phyloP scores from a whole-genome alignment of 2,329 filamentous ascomycete species.

The Colletotrichum sidae region DNA sequence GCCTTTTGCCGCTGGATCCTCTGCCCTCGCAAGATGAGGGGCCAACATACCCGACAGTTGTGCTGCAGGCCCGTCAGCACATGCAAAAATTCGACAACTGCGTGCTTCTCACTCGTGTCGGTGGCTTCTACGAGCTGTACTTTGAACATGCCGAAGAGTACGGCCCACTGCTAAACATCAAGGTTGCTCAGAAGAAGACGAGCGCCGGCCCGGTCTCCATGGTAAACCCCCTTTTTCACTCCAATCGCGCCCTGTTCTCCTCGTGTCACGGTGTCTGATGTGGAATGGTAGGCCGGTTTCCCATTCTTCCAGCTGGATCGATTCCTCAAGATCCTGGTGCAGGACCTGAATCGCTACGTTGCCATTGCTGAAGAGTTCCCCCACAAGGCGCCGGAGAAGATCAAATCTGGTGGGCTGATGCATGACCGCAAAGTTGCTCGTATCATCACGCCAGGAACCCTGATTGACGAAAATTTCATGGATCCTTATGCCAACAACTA shows the following conservation, averaged over 20 bases:
- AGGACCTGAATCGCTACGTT: constrained; percentile 90
- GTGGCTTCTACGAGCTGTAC: constrained; percentile 97
- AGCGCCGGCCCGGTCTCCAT: constrained; percentile 84
- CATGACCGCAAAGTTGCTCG: constrained; percentile 88
- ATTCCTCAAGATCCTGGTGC: constrained; percentile 91
- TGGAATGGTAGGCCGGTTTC: constrained; percentile 78
- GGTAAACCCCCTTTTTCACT: constrained; percentile 61
- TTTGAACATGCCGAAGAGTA: constrained; percentile 94
- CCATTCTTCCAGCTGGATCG: constrained; percentile 93
- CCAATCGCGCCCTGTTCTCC: constrained; percentile 33
- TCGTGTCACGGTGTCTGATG: constrained; percentile 39
- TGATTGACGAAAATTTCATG: constrained; percentile 98
- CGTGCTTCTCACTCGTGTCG: constrained; percentile 90
- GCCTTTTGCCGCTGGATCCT: constrained; percentile 54
- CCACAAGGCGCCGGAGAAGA: constrained; percentile 75
- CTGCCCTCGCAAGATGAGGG: constrained; percentile 56
- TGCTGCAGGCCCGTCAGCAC: constrained; percentile 87
- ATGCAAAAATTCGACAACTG: constrained; percentile 93
- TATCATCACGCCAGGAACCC: constrained; percentile 91
- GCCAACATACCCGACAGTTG: constrained; percentile 83
- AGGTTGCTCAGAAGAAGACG: constrained; percentile 82
- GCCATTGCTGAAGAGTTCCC: constrained; percentile 95
- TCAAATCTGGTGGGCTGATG: constrained; percentile 81
- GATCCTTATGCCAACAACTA: constrained; percentile 95
- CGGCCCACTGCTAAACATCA: constrained; percentile 87